These are phyloP conservation scores for Hortiboletus campestris DNA, from an alignment of 768 basidiomycete species.

Conservation along the genomic window DNA sequence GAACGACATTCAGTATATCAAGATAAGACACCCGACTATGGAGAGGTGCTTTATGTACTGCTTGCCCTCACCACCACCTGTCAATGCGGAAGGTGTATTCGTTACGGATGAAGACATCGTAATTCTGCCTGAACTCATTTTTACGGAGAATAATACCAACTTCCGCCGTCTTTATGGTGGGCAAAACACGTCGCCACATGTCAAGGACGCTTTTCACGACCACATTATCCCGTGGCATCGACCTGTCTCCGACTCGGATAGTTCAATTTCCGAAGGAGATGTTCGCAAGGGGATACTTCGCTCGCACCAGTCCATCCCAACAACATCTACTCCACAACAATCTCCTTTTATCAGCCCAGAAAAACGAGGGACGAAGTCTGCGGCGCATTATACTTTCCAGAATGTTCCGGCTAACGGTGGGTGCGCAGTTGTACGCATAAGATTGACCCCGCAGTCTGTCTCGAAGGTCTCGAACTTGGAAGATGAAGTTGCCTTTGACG, in stretches of 20 bases:
- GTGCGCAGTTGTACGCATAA: conserved; percentile 91
- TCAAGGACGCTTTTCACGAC: conserved; percentile 98
- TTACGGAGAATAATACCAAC: conserved; percentile 98
- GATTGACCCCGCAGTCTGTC: conserved; percentile 76
- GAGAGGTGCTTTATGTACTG: conserved; percentile 84
- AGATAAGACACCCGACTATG: conserved; percentile 69
- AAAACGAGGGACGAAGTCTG: conserved; percentile 86
- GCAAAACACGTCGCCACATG: conserved; percentile 75
- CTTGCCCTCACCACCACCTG: conserved; percentile 88
- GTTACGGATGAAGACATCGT: conserved; percentile 61
- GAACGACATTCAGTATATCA: conserved; percentile 56
- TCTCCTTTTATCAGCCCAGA: conserved; percentile 76
- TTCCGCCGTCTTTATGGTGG: conserved; percentile 88
- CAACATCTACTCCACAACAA: neutral
- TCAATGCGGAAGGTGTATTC: conserved; percentile 65
- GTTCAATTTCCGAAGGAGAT: neutral
- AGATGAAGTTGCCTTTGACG: conserved; percentile 90
- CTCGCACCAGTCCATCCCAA: neutral
- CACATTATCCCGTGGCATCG: conserved; percentile 90
- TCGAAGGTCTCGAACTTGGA: conserved; percentile 77
- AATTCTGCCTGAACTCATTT: conserved; percentile 76
- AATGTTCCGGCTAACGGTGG: conserved; percentile 90
- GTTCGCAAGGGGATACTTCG: neutral
- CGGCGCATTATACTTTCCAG: conserved; percentile 84
- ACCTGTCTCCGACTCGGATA: conserved; percentile 43